Base-by-base conservation (phyloP, 179 eudicot genomes). In the Silene noctiflora region DNA sequence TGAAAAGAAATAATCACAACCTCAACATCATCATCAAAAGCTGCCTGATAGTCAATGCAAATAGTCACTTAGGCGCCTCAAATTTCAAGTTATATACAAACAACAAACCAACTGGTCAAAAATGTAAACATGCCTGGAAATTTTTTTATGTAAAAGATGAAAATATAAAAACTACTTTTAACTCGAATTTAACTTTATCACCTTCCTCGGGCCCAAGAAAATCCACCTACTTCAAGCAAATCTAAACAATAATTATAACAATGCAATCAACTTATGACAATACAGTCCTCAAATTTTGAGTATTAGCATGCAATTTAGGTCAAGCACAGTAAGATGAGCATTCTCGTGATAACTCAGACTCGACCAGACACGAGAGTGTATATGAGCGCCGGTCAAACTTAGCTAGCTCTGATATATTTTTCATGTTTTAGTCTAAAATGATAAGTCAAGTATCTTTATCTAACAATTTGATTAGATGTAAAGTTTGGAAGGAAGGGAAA, bases 11-110 rank as follows among this genome's bases (percentile, higher is more conserved):
- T 9, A 20, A 60, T 20, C 3, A 60, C 64, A 60, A 21, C 9
- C 19, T 20, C 22, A 60, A 60, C 25, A 3, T 60, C 56, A 51
- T 51, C 67, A 76, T 33, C 55, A 68, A 53, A 75, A 31, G 33
- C 55, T 58, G 60, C 70, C 12, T 27, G 21, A 33, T 63, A 51
- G 24, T 68, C 65, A 24, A 69, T 39, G 44, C 60, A 69, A 56
- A 63, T 27, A 65, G 76, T 60, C 56, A 62, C 77, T 16, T 74
- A 31, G 58, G 21, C 64, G 55, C 9, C 53, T 33, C 48, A 31
- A 31, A 59, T n/a, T 19, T 62, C 51, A 72, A 35, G 48, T 72
- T 29, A 25, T 53, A 24, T 25, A 46, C 74, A 71, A 71, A 56
- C 46, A 55, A 31, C 21, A 29, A 56, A 53, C 6, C 46, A 44